Base-by-base conservation (phyloP, 192 early-diverging fungal genomes). In the Linnemannia exigua region DNA sequence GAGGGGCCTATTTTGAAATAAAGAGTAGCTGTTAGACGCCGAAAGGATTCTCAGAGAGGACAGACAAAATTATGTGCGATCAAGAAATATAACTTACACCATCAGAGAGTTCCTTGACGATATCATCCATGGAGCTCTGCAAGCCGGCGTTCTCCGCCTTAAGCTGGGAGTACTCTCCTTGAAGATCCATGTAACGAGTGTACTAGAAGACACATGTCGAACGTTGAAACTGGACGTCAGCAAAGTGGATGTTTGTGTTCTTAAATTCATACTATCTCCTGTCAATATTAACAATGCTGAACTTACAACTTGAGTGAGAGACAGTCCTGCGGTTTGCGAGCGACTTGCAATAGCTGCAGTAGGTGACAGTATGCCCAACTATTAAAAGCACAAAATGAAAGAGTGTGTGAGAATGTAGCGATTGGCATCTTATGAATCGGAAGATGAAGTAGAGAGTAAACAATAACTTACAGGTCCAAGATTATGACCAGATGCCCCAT, bases 241-340 rank as follows among this genome's bases (percentile, higher is more conserved):
- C 31, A 20, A 35, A 22, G 38, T 1, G 67, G 17, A 36, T 54
- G 22, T 8, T 54, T 54, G 28, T 3, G 25, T 12, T 28, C 9
- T 15, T 63, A 6, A 38, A 41, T 69, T 11, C 67, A 67, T n/a
- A n/a, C 0, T 0, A n/a, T 63, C 11, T 12, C 11, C 14, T 3
- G 9, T 25, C 70, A 72, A 15, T 28, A 7, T 16, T 6, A 7
- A 54, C 5, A 17, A 63, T 58, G 14, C 28, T 41, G 11, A 16
- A 69, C 78, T n/a, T 86, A 86, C 84, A 33, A 93, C 89, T 82
- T 94, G 89, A 35, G 93, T 94, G 31, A 94, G 90, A 38, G 91
- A 91, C 70, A 93, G 87, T 47, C 90, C 89, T 31, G 82, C 44
- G 35, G 88, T 88, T 74, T 91, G 89, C 44, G 90, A 54, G 35